Percentiles rank a stretch among this genome's conserved stretches.
Conservation (phyloP, 2,329 filamentous ascomycete genomes). For the Hypoxylon sp. region DNA sequence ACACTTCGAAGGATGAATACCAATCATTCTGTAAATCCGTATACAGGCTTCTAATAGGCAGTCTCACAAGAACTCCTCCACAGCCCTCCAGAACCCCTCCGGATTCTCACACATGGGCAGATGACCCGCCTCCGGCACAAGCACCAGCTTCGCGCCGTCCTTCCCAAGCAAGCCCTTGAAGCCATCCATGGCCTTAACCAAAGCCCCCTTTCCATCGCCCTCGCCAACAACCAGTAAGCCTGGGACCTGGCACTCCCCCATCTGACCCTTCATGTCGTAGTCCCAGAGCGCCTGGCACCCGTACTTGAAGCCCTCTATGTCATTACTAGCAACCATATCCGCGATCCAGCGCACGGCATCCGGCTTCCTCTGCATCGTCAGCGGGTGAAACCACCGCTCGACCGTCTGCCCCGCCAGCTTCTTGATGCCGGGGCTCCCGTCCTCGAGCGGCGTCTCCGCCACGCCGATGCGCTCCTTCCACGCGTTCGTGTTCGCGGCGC, state of each 20-base stretch:
- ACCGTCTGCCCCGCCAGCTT: constrained; percentile 80
- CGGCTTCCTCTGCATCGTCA: constrained; percentile 61
- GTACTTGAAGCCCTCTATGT: constrained; percentile 77
- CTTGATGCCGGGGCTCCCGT: constrained; percentile 71
- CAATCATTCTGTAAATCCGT: neutral
- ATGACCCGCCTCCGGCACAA: constrained; percentile 81
- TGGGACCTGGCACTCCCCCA: constrained; percentile 69
- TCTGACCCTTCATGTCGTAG: constrained; percentile 74
- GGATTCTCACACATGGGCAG: constrained; percentile 87
- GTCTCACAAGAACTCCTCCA: constrained; percentile 70
- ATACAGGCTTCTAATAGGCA: neutral
- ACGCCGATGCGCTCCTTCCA: constrained; percentile 84
- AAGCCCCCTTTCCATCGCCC: constrained; percentile 76
- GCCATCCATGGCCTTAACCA: constrained; percentile 84
- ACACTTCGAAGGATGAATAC: neutral
- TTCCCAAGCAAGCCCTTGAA: constrained; percentile 73
- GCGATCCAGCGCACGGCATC: constrained; percentile 70
- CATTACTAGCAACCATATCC: constrained; percentile 78
- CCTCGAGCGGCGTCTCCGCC: constrained; percentile 67
- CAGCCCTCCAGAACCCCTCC: constrained; percentile 74
- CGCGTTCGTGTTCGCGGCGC: constrained; percentile 79
- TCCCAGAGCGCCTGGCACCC: constrained; percentile 79
- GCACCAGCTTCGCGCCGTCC: constrained; percentile 69
- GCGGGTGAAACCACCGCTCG: constrained; percentile 82
- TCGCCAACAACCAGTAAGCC: constrained; percentile 81